Evolutionary conservation across 179 eudicot genomes (phyloP).

Genomic region (Patellifolia procumbens): DNA sequence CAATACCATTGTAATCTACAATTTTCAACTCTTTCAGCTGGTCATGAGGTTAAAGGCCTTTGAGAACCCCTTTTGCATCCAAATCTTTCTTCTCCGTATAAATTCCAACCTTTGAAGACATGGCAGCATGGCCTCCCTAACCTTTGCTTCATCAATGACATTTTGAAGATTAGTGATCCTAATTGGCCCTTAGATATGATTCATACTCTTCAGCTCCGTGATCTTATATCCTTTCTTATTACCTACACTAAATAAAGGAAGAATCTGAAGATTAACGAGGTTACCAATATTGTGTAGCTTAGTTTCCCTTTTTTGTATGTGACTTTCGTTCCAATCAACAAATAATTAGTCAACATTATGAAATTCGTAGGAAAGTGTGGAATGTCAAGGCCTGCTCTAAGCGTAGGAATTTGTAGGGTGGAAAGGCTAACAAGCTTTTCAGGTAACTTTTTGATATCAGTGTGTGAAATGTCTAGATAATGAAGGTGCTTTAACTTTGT

Average conservation of each 20-base stretch:
- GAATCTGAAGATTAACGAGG: background rate
- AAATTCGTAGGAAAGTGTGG: background rate
- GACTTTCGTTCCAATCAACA: background rate
- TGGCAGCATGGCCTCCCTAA: background rate
- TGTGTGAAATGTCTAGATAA: background rate
- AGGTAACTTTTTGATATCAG: background rate
- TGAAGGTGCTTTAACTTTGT: background rate
- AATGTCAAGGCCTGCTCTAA: background rate
- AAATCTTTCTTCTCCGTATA: background rate
- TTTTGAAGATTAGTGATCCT: background rate
- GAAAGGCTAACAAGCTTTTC: background rate
- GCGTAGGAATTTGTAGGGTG: slow-evolving; percentile 1
- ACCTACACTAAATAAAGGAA: slow-evolving; percentile 2
- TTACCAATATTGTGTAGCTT: background rate
- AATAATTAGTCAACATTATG: background rate
- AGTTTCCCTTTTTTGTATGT: background rate
- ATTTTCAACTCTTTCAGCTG: background rate
- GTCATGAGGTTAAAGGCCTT: background rate
- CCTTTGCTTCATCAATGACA: background rate
- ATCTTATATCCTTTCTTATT: background rate
- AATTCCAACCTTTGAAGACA: slow-evolving; percentile 2
- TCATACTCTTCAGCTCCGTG: background rate
- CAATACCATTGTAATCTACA: background rate
- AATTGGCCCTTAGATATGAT: background rate
- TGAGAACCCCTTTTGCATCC: background rate